Percentiles rank a stretch among this genome's conserved stretches.
Evolutionary conservation across 345 rosid genomes (phyloP).

Genomic region (Lepidium aucheri): DNA sequence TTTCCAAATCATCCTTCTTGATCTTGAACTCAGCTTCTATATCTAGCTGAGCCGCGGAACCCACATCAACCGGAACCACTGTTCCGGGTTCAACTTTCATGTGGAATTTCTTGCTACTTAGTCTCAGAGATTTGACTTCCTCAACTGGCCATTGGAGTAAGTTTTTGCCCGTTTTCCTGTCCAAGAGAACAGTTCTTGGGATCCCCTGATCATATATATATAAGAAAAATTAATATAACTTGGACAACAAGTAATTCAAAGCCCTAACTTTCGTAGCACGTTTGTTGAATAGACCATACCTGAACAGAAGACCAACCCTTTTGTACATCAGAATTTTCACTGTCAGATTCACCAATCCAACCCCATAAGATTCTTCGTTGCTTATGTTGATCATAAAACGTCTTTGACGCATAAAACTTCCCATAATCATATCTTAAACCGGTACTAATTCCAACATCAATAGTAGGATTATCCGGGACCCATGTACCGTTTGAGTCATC

Average conservation of each 20-base stretch:
- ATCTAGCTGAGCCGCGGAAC: conserved; percentile 64
- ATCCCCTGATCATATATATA: conserved; percentile 56
- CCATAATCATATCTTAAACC: conserved; percentile 26
- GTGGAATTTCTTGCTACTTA: conserved; percentile 39
- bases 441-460: conserved; percentile 19
- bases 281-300: conserved; percentile 24
- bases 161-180: conserved; percentile 49
- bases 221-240: too few species aligned
- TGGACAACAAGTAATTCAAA: neutral
- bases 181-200: conserved; percentile 66
- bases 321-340: conserved; percentile 17
- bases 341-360: conserved; percentile 28
- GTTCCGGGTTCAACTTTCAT: conserved; percentile 51
- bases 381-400: conserved; percentile 26
- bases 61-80: conserved; percentile 48
- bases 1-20: conserved; percentile 10
- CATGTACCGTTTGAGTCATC: conserved; percentile 5
- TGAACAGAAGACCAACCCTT: conserved; percentile 70
- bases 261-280: neutral
- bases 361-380: conserved; percentile 25
- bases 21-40: conserved; percentile 57
- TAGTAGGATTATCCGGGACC: conserved; percentile 22
- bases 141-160: conserved; percentile 82
- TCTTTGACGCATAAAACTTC: conserved; percentile 27
- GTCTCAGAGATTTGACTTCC: conserved; percentile 64